Percentiles rank a stretch among this genome's conserved stretches.
Conservation (phyloP, 208 protist genomes). For the Endotrypanum monterogeii region DNA sequence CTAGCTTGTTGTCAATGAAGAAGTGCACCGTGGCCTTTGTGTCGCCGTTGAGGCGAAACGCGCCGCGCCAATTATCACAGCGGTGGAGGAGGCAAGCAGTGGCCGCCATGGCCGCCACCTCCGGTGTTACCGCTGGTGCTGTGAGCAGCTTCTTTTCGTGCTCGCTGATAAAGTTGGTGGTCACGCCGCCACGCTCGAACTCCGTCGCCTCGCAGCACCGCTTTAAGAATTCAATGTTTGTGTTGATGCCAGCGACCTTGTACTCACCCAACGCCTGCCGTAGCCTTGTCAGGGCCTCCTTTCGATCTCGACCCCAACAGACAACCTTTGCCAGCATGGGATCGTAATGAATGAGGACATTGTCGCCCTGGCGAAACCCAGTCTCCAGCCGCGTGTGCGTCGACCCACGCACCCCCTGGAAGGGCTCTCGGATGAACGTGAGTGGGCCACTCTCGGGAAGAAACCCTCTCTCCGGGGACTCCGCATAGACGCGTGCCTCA, state of each 20-base stretch:
- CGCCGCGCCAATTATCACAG: conserved; percentile 25
- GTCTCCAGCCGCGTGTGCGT: conserved; percentile 75
- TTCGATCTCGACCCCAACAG: conserved; percentile 33
- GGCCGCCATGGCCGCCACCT: conserved; percentile 26
- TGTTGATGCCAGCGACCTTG: conserved; percentile 87
- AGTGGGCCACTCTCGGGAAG: conserved; percentile 64
- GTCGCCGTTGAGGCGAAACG: conserved; percentile 46
- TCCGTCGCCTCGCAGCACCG: conserved; percentile 46
- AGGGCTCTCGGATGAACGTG: conserved; percentile 33
- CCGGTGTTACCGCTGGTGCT: conserved; percentile 24
- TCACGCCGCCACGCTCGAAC: conserved; percentile 67
- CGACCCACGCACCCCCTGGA: conserved; percentile 34
- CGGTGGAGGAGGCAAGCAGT: conserved; percentile 24
- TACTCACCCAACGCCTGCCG: conserved; percentile 70
- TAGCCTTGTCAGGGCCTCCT: conserved; percentile 33
- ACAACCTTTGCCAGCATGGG: conserved; percentile 92
- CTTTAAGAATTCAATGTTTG: conserved; percentile 87
- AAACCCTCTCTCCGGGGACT: conserved; percentile 90
- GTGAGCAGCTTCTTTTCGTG: conserved; percentile 40
- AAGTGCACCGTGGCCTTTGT: conserved; percentile 34
- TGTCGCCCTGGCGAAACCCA: conserved; percentile 72
- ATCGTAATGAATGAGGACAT: conserved; percentile 95
- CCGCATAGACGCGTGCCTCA: conserved; percentile 96
- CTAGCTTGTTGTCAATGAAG: conserved; percentile 23
- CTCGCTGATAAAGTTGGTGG: conserved; percentile 81